These are phyloP conservation scores for Chaetomium tenue DNA, from an alignment of 495 filamentous ascomycete species.

Conservation along the genomic window DNA sequence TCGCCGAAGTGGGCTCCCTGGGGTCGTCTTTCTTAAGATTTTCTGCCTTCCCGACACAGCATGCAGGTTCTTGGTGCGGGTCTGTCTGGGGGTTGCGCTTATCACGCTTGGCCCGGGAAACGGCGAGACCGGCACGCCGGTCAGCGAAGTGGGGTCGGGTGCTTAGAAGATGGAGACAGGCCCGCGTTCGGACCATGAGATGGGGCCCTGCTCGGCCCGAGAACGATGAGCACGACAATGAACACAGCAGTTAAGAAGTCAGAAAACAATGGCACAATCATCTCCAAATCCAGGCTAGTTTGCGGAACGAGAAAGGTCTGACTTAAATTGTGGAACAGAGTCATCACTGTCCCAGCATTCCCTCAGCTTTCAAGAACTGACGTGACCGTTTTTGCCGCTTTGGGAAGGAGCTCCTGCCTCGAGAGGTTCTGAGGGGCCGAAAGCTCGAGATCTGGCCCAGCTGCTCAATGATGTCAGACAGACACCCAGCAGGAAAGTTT, in stretches of 20 bases:
- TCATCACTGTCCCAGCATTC: too few species aligned
- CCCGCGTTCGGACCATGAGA: neutral
- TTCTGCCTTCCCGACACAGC: neutral
- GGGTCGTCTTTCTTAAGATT: neutral
- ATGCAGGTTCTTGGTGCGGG: neutral
- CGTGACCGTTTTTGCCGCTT: neutral
- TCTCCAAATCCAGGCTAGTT: too few species aligned
- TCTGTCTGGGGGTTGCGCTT: conserved; percentile 8
- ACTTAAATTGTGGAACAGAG: too few species aligned
- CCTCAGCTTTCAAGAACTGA: too few species aligned
- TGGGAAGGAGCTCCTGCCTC: neutral
- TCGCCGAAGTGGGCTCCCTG: conserved; percentile 1
- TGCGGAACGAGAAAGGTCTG: too few species aligned
- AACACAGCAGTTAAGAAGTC: neutral
- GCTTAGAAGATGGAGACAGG: too few species aligned
- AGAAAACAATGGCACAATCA: too few species aligned
- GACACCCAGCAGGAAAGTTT: neutral
- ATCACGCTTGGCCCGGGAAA: neutral
- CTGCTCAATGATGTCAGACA: conserved; percentile 11
- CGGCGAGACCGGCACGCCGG: neutral
- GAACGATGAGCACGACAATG: neutral
- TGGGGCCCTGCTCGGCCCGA: conserved; percentile 2
- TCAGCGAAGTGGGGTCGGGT: conserved; percentile 10
- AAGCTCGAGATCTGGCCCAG: neutral
- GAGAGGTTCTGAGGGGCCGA: neutral